Percentiles rank a stretch among this genome's conserved stretches.
Conservation (phyloP, 768 basidiomycete species). For the Phlegmacium glaucopus region DNA sequence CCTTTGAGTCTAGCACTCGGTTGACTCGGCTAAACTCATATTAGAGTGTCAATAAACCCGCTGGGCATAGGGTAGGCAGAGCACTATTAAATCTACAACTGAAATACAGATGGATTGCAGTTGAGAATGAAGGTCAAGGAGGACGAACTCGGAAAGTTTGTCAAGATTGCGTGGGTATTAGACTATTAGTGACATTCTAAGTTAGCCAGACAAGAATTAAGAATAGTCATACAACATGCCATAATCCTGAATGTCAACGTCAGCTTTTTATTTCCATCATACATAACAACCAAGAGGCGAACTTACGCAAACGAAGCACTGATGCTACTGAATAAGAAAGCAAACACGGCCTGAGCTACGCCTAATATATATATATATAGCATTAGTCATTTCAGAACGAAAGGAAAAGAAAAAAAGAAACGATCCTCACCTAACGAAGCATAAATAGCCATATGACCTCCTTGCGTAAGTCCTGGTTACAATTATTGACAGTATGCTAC, state of each 20-base stretch:
- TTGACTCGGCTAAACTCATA: too few species aligned
- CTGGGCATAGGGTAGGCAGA: too few species aligned
- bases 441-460: conserved; percentile 66
- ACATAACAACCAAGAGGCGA: background rate
- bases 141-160: too few species aligned
- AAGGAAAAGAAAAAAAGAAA: conserved; percentile 28
- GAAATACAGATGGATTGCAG: too few species aligned
- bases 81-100: too few species aligned
- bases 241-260: conserved; percentile 25
- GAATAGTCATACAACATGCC: too few species aligned
- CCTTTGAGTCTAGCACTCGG: too few species aligned
- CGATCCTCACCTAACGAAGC: conserved; percentile 38
- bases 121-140: too few species aligned
- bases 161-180: too few species aligned
- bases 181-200: too few species aligned
- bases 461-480: conserved; percentile 59
- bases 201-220: too few species aligned
- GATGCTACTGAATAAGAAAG: conserved; percentile 49
- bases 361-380: conserved; percentile 29
- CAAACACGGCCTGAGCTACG: conserved; percentile 47
- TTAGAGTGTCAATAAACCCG: too few species aligned
- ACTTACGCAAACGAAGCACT: conserved; percentile 49
- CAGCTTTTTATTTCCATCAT: background rate
- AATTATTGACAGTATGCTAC: conserved; percentile 43
- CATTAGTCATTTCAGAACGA: background rate